Percentiles rank a stretch among this genome's conserved stretches.
phyloP scores from a whole-genome alignment of 2,329 filamentous ascomycete species.

The Exophiala oligosperma region DNA sequence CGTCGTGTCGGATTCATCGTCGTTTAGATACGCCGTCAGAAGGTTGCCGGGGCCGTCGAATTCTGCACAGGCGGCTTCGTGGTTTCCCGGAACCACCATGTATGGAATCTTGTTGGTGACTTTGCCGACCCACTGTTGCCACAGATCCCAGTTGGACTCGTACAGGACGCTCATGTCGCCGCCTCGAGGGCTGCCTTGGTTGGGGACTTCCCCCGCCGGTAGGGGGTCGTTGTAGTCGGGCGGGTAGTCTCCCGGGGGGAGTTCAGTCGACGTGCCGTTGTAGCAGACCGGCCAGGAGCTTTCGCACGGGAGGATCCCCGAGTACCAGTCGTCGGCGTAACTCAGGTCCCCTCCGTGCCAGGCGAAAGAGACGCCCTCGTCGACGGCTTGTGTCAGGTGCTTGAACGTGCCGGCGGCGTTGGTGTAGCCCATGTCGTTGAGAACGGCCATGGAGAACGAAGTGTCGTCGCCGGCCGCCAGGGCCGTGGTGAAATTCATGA shows the following conservation, averaged over 20 bases:
- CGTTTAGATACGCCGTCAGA: slow-evolving; percentile 49
- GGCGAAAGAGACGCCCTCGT: slow-evolving; percentile 50
- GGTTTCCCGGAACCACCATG: slow-evolving; percentile 54
- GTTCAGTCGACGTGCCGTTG: slow-evolving; percentile 46
- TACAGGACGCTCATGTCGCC: slow-evolving; percentile 53
- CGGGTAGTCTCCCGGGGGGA: slow-evolving; percentile 43
- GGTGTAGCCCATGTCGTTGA: slow-evolving; percentile 58
- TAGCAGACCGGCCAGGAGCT: slow-evolving; percentile 53
- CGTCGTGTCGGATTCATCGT: slow-evolving; percentile 46
- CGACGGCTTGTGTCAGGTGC: slow-evolving; percentile 42
- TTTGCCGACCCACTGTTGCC: slow-evolving; percentile 51
- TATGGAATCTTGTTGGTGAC: slow-evolving; percentile 49
- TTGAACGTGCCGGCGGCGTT: slow-evolving; percentile 52
- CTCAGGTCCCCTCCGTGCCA: slow-evolving; percentile 56
- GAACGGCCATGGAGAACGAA: slow-evolving; percentile 47
- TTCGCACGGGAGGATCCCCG: slow-evolving; percentile 52
- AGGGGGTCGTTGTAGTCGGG: slow-evolving; percentile 47
- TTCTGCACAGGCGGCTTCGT: slow-evolving; percentile 51
- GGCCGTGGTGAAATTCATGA: slow-evolving; percentile 50
- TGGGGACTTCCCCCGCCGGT: slow-evolving; percentile 46
- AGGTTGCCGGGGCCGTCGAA: slow-evolving; percentile 49
- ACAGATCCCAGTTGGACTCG: slow-evolving; percentile 54
- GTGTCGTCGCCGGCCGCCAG: slow-evolving; percentile 43
- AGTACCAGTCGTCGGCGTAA: slow-evolving; percentile 55
- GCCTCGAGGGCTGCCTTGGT: slow-evolving; percentile 49